Evolutionary conservation across 2,329 filamentous ascomycete species (phyloP).

Genomic region (Sarocladium oryzae): DNA sequence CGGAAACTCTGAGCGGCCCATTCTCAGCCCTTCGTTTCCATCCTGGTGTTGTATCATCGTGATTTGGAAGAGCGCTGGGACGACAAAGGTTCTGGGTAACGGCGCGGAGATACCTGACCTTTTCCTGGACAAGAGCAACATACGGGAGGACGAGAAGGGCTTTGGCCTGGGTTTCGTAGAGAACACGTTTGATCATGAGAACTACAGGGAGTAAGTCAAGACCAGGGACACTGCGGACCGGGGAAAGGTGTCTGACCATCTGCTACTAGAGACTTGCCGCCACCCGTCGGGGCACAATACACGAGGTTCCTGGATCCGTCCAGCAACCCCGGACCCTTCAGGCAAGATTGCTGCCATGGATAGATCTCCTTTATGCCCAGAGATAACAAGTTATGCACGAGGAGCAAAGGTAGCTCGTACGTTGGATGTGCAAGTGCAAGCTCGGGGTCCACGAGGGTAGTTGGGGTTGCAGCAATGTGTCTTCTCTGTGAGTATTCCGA

Average conservation of each 20-base stretch:
- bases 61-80: conserved; percentile 25
- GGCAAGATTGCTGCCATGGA: conserved; percentile 71
- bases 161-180: conserved; percentile 58
- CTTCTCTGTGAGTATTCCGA: conserved; percentile 54
- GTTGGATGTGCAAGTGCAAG: conserved; percentile 55
- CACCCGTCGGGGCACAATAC: conserved; percentile 74
- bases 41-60: conserved; percentile 25
- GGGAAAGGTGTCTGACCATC: conserved; percentile 35
- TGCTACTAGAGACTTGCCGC: conserved; percentile 71
- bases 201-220: conserved; percentile 30
- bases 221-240: neutral
- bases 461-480: conserved; percentile 46
- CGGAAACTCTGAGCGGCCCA: conserved; percentile 57
- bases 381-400: conserved; percentile 58
- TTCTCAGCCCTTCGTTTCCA: conserved; percentile 52
- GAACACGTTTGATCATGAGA: conserved; percentile 64
- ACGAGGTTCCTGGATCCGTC: conserved; percentile 62
- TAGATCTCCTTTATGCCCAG: conserved; percentile 70
- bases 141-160: conserved; percentile 70
- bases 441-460: conserved; percentile 42
- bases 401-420: conserved; percentile 54
- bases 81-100: conserved; percentile 54
- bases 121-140: conserved; percentile 74
- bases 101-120: conserved; percentile 65
- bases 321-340: conserved; percentile 61